phyloP scores from a whole-genome alignment of 2,329 filamentous ascomycete species.

The Chaetomium sp. region DNA sequence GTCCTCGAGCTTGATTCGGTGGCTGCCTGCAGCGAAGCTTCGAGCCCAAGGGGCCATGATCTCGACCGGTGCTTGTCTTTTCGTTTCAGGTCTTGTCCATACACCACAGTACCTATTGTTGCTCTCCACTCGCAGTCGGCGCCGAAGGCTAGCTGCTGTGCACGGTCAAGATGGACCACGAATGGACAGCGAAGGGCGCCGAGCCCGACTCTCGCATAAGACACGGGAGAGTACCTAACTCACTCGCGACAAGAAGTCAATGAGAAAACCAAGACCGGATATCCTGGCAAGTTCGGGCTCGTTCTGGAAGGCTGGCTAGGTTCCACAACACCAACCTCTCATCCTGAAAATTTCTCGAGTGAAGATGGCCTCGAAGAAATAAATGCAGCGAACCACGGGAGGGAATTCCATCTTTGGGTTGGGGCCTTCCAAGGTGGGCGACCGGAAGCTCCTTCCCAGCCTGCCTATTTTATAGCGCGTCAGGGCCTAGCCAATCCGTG shows the following conservation, averaged over 20 bases:
- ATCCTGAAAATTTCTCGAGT: background rate
- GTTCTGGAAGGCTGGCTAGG: background rate
- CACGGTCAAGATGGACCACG: background rate
- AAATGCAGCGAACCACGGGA: background rate
- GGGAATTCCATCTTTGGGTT: too few relatives aligned
- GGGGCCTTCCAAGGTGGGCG: background rate
- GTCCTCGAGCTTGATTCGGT: conserved; percentile 33
- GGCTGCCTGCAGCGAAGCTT: conserved; percentile 27
- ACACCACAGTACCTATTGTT: too few relatives aligned
- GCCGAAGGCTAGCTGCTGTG: background rate
- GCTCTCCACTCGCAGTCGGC: background rate
- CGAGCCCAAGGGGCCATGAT: conserved; percentile 4
- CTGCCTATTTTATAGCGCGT: conserved; percentile 27
- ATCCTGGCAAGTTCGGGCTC: background rate
- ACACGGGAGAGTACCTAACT: background rate
- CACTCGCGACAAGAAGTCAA: background rate
- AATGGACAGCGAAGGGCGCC: background rate
- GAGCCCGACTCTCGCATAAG: background rate
- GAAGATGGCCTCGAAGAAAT: background rate
- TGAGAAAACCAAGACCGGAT: background rate
- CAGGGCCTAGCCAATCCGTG: conserved; percentile 23
- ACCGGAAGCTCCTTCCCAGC: conserved; percentile 13
- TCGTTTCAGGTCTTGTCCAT: background rate
- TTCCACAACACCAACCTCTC: background rate
- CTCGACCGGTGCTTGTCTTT: background rate